These are phyloP conservation scores for Rosa lucieae DNA, from an alignment of 306 rosid genomes.

Conservation along the genomic window DNA sequence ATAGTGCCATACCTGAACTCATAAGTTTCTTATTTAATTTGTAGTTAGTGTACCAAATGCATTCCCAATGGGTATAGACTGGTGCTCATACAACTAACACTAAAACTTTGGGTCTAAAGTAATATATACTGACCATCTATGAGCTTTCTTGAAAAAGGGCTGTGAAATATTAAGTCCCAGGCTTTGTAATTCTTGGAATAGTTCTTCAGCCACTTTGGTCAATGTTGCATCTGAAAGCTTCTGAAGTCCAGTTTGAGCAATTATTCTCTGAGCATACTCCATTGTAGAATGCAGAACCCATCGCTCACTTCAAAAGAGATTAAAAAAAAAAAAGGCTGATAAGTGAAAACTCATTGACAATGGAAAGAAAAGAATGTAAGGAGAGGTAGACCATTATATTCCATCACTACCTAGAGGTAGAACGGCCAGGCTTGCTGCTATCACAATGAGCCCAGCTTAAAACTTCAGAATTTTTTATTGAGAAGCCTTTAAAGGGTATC, in stretches of 20 bases:
- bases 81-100: slow-evolving; percentile 7
- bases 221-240: slow-evolving; percentile 63
- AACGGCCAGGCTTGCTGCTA: slow-evolving; percentile 86
- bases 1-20: background rate
- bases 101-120: slow-evolving; percentile 17
- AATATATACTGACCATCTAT: slow-evolving; percentile 74
- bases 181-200: slow-evolving; percentile 64
- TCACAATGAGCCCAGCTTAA: slow-evolving; percentile 80
- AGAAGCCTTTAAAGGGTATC: slow-evolving; percentile 76
- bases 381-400: slow-evolving; percentile 2
- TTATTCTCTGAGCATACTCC: slow-evolving; percentile 72
- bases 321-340: slow-evolving; percentile 20
- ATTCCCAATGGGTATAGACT: background rate
- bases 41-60: background rate
- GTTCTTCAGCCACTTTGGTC: slow-evolving; percentile 74
- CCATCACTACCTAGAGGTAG: slow-evolving; percentile 53
- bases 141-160: slow-evolving; percentile 75
- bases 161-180: slow-evolving; percentile 47
- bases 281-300: slow-evolving; percentile 89
- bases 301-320: slow-evolving; percentile 51
- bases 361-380: background rate
- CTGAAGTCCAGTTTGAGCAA: slow-evolving; percentile 73
- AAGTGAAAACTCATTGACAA: background rate
- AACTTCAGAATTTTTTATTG: slow-evolving; percentile 57
- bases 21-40: background rate